phyloP scores from a whole-genome alignment of 768 basidiomycete genomes.

The Boletus reticulatus region DNA sequence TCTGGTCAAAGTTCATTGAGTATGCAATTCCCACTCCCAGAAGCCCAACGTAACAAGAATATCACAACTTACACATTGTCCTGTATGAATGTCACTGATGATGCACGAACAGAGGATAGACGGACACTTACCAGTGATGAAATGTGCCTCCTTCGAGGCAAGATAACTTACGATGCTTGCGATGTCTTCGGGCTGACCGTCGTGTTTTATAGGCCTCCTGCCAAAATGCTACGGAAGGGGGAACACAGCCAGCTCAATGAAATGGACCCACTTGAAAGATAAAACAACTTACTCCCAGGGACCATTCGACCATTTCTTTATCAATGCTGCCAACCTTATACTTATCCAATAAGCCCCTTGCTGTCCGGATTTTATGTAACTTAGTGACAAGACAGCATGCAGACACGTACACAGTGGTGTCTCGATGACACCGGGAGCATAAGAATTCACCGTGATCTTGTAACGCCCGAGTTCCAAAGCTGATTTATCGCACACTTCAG shows the following conservation, averaged over 20 bases:
- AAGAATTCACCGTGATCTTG: slow-evolving; percentile 40
- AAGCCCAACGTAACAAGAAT: neutral
- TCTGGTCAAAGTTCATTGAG: slow-evolving; percentile 7
- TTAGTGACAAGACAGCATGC: neutral
- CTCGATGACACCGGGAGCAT: slow-evolving; percentile 36
- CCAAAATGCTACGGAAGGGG: neutral
- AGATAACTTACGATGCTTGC: slow-evolving; percentile 37
- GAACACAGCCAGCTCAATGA: neutral
- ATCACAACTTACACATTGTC: slow-evolving; percentile 23
- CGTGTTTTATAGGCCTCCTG: slow-evolving; percentile 6
- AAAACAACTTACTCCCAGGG: neutral
- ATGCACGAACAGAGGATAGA: neutral
- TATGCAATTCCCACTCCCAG: neutral
- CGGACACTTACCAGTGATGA: slow-evolving; percentile 32
- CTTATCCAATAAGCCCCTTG: neutral
- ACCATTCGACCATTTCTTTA: neutral
- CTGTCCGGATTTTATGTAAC: neutral
- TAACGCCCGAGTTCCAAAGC: slow-evolving; percentile 33
- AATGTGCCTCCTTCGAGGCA: slow-evolving; percentile 35
- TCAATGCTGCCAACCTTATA: neutral
- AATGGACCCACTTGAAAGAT: neutral
- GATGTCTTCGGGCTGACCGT: slow-evolving; percentile 32
- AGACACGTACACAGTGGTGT: slow-evolving; percentile 32
- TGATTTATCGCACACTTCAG: neutral
- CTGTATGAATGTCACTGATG: neutral